A percentile compares a stretch with the other conserved stretches of the same genome.
These are phyloP conservation scores for Austroboletus novae-zelandiae DNA, from an alignment of 1,284 basidiomycete species.

Conservation along the genomic window DNA sequence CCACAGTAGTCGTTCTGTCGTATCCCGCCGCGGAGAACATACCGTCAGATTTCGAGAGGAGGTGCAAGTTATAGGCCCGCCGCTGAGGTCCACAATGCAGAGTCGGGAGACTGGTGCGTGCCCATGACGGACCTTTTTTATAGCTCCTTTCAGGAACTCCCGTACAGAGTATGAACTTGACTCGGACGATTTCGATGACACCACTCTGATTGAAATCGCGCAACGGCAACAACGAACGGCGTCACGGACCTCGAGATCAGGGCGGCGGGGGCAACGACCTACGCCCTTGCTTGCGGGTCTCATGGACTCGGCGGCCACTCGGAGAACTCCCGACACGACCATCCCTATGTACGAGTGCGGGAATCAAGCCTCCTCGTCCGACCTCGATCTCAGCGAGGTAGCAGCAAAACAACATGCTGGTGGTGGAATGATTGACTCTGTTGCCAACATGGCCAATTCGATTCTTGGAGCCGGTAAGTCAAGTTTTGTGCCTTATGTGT, in stretches of 20 bases:
- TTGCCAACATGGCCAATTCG: conserved; percentile 95
- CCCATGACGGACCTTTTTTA: conserved; percentile 16
- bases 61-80: conserved; percentile 63
- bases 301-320: conserved; percentile 53
- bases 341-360: conserved; percentile 43
- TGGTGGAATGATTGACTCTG: conserved; percentile 79
- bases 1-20: conserved; percentile 22
- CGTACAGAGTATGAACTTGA: conserved; percentile 73
- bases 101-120: conserved; percentile 76
- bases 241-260: conserved; percentile 31
- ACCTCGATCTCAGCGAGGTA: conserved; percentile 64
- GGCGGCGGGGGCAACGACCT: conserved; percentile 45
- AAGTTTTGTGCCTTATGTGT: conserved; percentile 17
- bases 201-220: conserved; percentile 40
- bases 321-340: conserved; percentile 52
- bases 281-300: conserved; percentile 79
- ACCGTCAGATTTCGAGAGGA: conserved; percentile 64
- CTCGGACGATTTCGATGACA: conserved; percentile 70
- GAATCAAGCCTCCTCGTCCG: conserved; percentile 26
- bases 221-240: conserved; percentile 32
- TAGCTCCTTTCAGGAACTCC: conserved; percentile 9
- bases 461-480: conserved; percentile 90
- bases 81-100: conserved; percentile 64
- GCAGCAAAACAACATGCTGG: conserved; percentile 67
- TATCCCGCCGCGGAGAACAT: conserved; percentile 23